Evolutionary conservation across 2,329 filamentous ascomycete genomes (phyloP), one percentile per base, ranked within the genome.

Genomic region (Phyllosticta citriasiana): DNA sequence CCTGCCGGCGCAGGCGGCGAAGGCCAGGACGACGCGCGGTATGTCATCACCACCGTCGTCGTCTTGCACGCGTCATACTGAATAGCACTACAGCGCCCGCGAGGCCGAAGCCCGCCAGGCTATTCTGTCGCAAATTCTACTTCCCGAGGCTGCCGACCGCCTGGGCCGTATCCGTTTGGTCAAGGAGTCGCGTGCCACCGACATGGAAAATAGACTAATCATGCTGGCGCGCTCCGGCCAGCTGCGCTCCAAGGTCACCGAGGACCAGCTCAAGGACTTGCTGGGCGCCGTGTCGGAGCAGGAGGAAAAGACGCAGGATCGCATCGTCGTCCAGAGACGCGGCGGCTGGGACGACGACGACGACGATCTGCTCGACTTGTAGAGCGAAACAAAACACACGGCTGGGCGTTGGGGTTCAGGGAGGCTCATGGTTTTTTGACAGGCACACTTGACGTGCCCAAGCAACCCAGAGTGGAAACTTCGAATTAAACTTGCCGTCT

Each of bases 111-210:
- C 88, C 50, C 88, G 91, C 63, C 79, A 85, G 69, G 82, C 84
- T 63, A 88, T 97, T 68, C 86, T 99, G 64, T 84, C 83, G 68
- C 94, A 97, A 76, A 97, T 99, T 79, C 89, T 99, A 64, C 87
- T 92, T 69, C 94, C 94, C 66, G 91, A 93, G 71, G 94, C 94
- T 19, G 89, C 91, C 63, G 94, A 99, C 78, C 89, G 94, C 14
- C 83, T 99, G 1, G 91, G 90, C 62, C 90, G 94, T 66, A 97
- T 99, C 77, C 88, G 93, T 35, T 86, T 99, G 63, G 94, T 99
- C 71, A 97, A 97, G 78, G 91, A 92, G 73, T 87, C 88, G 68
- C 89, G 94, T 69, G 94, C 94, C 40, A 84, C 82, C 64, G 91
- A 97, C 70, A 85, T 99, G 62, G 94, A 99, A 79, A 92, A 95